Percentiles rank a stretch among this genome's conserved stretches.
Conservation (phyloP, 2,329 filamentous ascomycete species). For the Teratosphaeria epicoccoides region DNA sequence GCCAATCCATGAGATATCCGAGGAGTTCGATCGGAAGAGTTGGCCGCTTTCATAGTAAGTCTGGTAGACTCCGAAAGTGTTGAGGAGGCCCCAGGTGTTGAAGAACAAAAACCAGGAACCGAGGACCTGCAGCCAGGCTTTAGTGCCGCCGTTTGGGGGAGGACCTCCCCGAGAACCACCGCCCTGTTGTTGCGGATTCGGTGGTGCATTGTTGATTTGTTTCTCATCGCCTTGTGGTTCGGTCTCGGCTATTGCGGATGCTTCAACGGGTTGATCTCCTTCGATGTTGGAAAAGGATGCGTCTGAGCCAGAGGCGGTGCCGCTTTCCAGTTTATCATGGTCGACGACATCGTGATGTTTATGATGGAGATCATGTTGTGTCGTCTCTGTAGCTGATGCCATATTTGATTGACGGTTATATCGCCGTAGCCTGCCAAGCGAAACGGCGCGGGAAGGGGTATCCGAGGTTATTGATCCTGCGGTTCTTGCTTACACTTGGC, state of each 20-base stretch:
- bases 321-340: not conserved
- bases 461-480: too few relatives aligned
- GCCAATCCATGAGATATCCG: slow-evolving; percentile 41
- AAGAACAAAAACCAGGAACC: slow-evolving; percentile 38
- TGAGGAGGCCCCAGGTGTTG: slow-evolving; percentile 32
- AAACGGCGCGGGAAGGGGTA: too few relatives aligned
- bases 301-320: not conserved
- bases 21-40: slow-evolving; percentile 28
- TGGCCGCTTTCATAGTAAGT: slow-evolving; percentile 37
- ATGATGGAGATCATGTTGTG: not conserved
- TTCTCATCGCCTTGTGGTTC: not conserved
- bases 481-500: too few relatives aligned
- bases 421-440: too few relatives aligned
- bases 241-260: slow-evolving; percentile 5
- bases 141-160: slow-evolving; percentile 33
- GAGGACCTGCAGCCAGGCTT: slow-evolving; percentile 39
- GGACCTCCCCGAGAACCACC: slow-evolving; percentile 9
- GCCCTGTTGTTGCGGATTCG: not conserved
- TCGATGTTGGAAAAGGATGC: not conserved
- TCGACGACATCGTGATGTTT: not conserved
- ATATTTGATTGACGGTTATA: too few relatives aligned
- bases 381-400: not conserved
- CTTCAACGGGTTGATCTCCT: slow-evolving; percentile 3
- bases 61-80: slow-evolving; percentile 28
- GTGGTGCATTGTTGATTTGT: not conserved